Percentiles rank a stretch among this genome's conserved stretches.
Conservation (phyloP, 371 early-diverging fungal genomes). For the Gilbertella persicaria region DNA sequence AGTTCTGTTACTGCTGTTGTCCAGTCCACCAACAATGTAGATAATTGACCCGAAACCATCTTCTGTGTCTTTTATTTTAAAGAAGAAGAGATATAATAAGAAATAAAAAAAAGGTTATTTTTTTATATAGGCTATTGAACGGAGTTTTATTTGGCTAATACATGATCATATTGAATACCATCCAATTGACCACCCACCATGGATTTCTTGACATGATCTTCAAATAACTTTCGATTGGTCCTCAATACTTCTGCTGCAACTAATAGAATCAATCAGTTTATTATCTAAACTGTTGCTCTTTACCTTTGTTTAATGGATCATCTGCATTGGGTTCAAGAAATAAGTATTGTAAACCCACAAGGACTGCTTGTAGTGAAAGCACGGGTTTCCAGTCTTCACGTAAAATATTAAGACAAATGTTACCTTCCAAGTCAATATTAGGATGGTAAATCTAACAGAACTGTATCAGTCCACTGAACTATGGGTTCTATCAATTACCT, state of each 20-base stretch:
- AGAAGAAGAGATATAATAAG: neutral
- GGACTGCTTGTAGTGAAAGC: slow-evolving; percentile 91
- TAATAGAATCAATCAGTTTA: too few relatives aligned
- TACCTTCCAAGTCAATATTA: slow-evolving; percentile 97
- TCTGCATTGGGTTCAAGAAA: slow-evolving; percentile 98
- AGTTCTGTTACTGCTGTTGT: slow-evolving; percentile 29
- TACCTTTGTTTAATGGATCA: slow-evolving; percentile 97
- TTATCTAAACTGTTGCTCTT: too few relatives aligned
- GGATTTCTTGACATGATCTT: slow-evolving; percentile 64
- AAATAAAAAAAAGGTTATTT: neutral
- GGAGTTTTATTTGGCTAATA: slow-evolving; percentile 25
- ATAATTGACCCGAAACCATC: slow-evolving; percentile 10
- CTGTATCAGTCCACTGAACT: too few relatives aligned
- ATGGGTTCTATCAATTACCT: slow-evolving; percentile 52
- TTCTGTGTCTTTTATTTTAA: neutral
- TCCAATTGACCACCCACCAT: slow-evolving; percentile 74
- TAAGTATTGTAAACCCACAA: slow-evolving; percentile 95
- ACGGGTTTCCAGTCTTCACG: slow-evolving; percentile 99
- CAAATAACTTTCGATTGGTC: slow-evolving; percentile 66
- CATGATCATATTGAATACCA: slow-evolving; percentile 68
- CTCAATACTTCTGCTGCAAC: slow-evolving; percentile 83
- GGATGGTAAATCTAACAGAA: slow-evolving; percentile 91
- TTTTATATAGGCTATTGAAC: too few relatives aligned
- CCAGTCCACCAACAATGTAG: slow-evolving; percentile 35
- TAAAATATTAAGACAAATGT: slow-evolving; percentile 98